Base-by-base conservation (phyloP, 306 rosid species). In the Crotalaria pallida region DNA sequence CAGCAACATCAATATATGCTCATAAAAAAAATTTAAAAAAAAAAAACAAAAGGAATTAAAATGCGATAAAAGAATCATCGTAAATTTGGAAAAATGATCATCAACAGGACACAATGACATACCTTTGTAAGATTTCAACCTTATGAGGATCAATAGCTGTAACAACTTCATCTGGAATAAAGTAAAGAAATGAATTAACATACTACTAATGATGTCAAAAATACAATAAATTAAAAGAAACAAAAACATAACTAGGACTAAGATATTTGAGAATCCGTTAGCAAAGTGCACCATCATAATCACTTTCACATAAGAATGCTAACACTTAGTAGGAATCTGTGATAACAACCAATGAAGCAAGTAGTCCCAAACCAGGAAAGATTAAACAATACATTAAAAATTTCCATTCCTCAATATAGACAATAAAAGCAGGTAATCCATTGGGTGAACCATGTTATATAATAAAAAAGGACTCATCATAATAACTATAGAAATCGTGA, bases 41-140 rank as follows among this genome's bases (percentile, higher is more conserved):
- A 76, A 50, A 66, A 55, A 21, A 19, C 31, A 15, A 22, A 41
- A 41, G 21, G 47, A 51, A 51, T 24, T 19, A 53, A 8, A 60
- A 66, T 27, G 13, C 16, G 15, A 44, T 17, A 26, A 57, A 51
- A 61, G 43, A 45, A 71, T 29, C 24, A 57, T 59, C 5, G 29
- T 22, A 16, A 31, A 45, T 73, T 66, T 50, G 55, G 64, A 59
- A 56, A 63, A 24, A 43, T 21, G 40, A 57, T 49, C 60, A 27
- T 41, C 19, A 49, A 50, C 69, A 36, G 36, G 51, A 26, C 21
- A 47, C 50, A 55, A 10, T 29, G 2, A 43, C 80, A 24, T 84
- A 90, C 97, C 98, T 90, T 76, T 88, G 98, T 64, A 85, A 84
- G 74, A 94, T 94, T 67, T 88, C 98, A 45, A 88, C 88, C 86